A percentile compares a stretch with the other conserved stretches of the same genome.
phyloP scores from a whole-genome alignment of 495 filamentous ascomycete genomes.

The Aspergillus campestris region DNA sequence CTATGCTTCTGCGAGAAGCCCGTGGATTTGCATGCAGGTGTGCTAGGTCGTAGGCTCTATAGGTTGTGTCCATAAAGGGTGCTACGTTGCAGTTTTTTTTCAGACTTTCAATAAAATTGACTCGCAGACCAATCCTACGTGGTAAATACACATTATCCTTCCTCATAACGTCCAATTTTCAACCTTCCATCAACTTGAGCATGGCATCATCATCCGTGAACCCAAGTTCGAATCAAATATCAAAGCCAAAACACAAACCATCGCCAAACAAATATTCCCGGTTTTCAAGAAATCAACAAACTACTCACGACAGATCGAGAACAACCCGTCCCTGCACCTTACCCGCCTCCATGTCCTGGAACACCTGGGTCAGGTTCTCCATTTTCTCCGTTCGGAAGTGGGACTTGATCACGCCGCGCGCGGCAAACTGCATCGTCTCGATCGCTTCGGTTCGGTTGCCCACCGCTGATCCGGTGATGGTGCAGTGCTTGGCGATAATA shows the following conservation, averaged over 20 bases:
- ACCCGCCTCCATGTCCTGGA: conserved; percentile 51
- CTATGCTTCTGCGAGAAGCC: no score
- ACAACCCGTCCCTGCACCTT: conserved; percentile 53
- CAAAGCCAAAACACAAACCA: not conserved
- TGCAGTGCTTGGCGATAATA: conserved; percentile 45
- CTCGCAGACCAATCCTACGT: no score
- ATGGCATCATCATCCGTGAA: no score
- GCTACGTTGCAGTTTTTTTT: no score
- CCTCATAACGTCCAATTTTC: no score
- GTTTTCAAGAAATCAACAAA: not conserved
- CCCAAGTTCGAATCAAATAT: not conserved
- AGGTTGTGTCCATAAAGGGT: no score
- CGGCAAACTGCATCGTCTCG: conserved; percentile 57
- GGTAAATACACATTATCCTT: no score
- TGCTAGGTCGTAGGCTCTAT: no score
- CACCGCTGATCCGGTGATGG: conserved; percentile 54
- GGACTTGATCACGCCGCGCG: conserved; percentile 51
- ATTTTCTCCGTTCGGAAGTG: conserved; percentile 52
- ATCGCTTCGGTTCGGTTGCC: conserved; percentile 58
- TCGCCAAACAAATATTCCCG: conserved; percentile 1
- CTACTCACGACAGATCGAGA: conserved; percentile 39
- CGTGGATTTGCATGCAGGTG: no score
- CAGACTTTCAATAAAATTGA: no score
- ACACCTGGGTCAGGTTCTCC: conserved; percentile 52
- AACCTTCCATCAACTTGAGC: no score